These are phyloP conservation scores for Blastobotrys raffinosifermentans DNA, from an alignment of 1,139 yeast species.

Conservation along the genomic window DNA sequence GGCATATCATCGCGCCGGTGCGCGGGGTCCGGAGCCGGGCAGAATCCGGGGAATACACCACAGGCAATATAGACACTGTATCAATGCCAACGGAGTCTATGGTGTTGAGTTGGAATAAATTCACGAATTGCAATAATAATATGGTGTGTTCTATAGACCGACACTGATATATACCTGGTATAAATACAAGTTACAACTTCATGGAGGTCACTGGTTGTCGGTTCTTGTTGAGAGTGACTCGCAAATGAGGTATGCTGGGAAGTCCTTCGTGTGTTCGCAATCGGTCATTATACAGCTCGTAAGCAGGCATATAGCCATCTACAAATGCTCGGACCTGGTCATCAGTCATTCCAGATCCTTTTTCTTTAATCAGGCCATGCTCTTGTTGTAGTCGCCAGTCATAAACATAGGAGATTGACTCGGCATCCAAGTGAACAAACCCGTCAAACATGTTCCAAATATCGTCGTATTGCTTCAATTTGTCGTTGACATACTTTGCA, in stretches of 20 bases:
- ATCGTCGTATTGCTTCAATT: constrained; percentile 43
- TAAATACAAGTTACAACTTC: constrained; percentile 1
- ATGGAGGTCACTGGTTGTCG: constrained; percentile 3
- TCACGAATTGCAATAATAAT: no score
- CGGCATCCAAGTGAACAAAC: constrained; percentile 60
- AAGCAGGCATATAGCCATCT: constrained; percentile 82
- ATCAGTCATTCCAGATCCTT: constrained; percentile 78
- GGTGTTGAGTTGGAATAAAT: no score
- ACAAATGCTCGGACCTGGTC: constrained; percentile 60
- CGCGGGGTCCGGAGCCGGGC: no score
- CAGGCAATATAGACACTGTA: no score
- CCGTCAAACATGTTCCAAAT: constrained; percentile 57
- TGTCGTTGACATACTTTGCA: constrained; percentile 44
- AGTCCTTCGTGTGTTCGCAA: constrained; percentile 25
- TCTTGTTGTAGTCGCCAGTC: constrained; percentile 86
- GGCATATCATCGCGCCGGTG: no score
- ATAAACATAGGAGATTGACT: constrained; percentile 56
- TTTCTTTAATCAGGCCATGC: constrained; percentile 47
- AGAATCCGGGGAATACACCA: no score
- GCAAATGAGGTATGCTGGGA: constrained; percentile 2
- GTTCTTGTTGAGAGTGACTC: constrained; percentile 5
- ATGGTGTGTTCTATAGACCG: no score
- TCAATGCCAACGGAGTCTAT: no score
- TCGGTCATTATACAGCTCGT: constrained; percentile 56
- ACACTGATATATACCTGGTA: no score